phyloP scores from a whole-genome alignment of 1,139 yeast species.

The Blastobotrys petasosporus region DNA sequence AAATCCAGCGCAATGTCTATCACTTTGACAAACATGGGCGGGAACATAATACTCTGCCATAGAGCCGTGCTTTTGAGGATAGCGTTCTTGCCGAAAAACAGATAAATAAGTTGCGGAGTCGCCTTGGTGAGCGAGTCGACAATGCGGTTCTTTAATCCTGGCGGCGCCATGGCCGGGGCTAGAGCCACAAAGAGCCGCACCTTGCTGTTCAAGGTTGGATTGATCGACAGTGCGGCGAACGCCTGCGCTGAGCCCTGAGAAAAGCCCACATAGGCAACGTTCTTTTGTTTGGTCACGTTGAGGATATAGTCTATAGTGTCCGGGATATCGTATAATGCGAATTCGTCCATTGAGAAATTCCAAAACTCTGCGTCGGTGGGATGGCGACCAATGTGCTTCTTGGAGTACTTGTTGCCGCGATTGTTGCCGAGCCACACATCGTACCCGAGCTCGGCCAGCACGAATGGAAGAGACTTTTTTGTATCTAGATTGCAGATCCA shows the following conservation, averaged over 20 bases:
- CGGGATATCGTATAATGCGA: slow-evolving; percentile 79
- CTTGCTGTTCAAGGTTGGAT: slow-evolving; percentile 60
- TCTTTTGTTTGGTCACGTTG: slow-evolving; percentile 37
- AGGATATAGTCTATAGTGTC: slow-evolving; percentile 61
- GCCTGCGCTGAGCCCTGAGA: slow-evolving; percentile 92
- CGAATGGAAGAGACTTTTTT: slow-evolving; percentile 63
- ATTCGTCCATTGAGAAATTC: slow-evolving; percentile 83
- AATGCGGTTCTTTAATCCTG: slow-evolving; percentile 67
- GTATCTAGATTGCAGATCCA: slow-evolving; percentile 66
- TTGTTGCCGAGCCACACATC: slow-evolving; percentile 94
- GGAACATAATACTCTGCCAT: slow-evolving; percentile 80
- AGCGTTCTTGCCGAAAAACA: slow-evolving; percentile 68
- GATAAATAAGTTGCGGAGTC: slow-evolving; percentile 67
- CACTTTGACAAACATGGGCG: slow-evolving; percentile 67
- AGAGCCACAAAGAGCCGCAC: slow-evolving; percentile 70
- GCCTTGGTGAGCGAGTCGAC: slow-evolving; percentile 74
- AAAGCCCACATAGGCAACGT: slow-evolving; percentile 71
- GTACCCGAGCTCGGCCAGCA: slow-evolving; percentile 70
- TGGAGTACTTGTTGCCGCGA: slow-evolving; percentile 81
- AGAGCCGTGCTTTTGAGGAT: slow-evolving; percentile 71
- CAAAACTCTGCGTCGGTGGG: slow-evolving; percentile 55
- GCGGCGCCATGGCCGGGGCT: slow-evolving; percentile 94
- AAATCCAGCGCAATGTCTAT: slow-evolving; percentile 64
- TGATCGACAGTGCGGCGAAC: slow-evolving; percentile 71
- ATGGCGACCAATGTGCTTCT: slow-evolving; percentile 41